Percentiles rank a stretch among this genome's conserved stretches.
Evolutionary conservation across 208 protist genomes (phyloP).

Genomic region (Wallacemonas sp.): DNA sequence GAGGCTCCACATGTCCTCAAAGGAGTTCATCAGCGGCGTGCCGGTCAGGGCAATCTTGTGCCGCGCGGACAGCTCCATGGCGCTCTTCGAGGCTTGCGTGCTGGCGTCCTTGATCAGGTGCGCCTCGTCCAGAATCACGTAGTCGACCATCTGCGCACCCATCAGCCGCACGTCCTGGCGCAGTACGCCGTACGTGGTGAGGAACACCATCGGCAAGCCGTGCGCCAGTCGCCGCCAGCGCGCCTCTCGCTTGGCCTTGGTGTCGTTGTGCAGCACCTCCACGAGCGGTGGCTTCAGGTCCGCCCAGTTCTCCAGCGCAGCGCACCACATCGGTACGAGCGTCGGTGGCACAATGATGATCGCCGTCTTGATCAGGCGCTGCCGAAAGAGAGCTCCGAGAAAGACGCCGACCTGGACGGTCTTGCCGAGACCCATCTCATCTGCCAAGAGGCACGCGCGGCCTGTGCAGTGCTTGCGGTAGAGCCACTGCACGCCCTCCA

Average conservation of each 20-base stretch:
- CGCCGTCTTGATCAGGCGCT: conserved; percentile 84
- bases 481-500: conserved; percentile 95
- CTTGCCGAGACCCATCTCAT: conserved; percentile 98
- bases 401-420: conserved; percentile 96
- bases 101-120: conserved; percentile 78
- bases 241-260: conserved; percentile 43
- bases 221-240: conserved; percentile 60
- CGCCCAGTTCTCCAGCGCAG: conserved; percentile 83
- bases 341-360: conserved; percentile 93
- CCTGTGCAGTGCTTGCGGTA: conserved; percentile 93
- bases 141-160: conserved; percentile 66
- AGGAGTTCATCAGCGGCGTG: conserved; percentile 86
- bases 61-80: conserved; percentile 56
- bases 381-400: conserved; percentile 80
- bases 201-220: conserved; percentile 53
- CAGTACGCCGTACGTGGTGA: conserved; percentile 87
- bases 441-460: conserved; percentile 95
- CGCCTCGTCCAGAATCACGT: conserved; percentile 85
- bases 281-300: conserved; percentile 24
- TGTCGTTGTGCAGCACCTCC: conserved; percentile 64
- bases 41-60: conserved; percentile 86
- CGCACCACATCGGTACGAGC: conserved; percentile 93
- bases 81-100: conserved; percentile 60
- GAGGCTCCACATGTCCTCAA: conserved; percentile 86
- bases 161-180: conserved; percentile 64